Evolutionary conservation across 495 filamentous ascomycete species (phyloP), one percentile per base, ranked within the genome.

Genomic region (Aspergillus cavernicola): DNA sequence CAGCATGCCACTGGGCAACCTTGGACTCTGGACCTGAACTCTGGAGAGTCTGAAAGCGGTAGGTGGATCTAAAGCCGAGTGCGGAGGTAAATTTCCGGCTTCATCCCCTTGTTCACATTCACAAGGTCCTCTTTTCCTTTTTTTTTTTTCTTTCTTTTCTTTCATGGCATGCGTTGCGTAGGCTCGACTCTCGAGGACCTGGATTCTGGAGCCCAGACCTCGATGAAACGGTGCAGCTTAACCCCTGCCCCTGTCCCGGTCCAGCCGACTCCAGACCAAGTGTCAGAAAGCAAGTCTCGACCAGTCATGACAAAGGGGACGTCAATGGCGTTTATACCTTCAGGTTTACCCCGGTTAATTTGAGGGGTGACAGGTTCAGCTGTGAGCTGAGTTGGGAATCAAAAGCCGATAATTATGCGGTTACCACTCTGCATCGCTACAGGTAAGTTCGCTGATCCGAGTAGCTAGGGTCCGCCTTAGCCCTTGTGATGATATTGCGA

Each of bases 1-100:
- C 24, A 44, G 42, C 42, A 46, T 46, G 15, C 42, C 42, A 46
- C 10, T 46, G 24, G 16, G 1, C n/a, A n/a, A n/a, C n/a, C 24
- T 28, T 28, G 24, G n/a, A n/a, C n/a, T n/a, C n/a, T n/a, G n/a
- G n/a, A n/a, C n/a, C n/a, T n/a, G n/a, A n/a, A n/a, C n/a, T n/a
- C n/a, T n/a, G n/a, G n/a, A n/a, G n/a, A n/a, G 4, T 28, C 24
- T 9, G 4, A 44, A 33, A 46, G 33, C 24, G 53, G 43, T 40
- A 50, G 29, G 50, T 54, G 53, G 59, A 56, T 29, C 58, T 55
- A 36, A 46, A 41, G 54, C 45, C 20, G 46, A 57, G 51, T 53
- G 59, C 59, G 59, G 59, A 58, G 52, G 45, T 50, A 45, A 53
- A 46, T 58, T 56, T 57, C 59, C 52, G 52, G 50, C 29, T n/a